phyloP scores from a whole-genome alignment of 2,329 filamentous ascomycete species.

The Diaporthe helianthi region DNA sequence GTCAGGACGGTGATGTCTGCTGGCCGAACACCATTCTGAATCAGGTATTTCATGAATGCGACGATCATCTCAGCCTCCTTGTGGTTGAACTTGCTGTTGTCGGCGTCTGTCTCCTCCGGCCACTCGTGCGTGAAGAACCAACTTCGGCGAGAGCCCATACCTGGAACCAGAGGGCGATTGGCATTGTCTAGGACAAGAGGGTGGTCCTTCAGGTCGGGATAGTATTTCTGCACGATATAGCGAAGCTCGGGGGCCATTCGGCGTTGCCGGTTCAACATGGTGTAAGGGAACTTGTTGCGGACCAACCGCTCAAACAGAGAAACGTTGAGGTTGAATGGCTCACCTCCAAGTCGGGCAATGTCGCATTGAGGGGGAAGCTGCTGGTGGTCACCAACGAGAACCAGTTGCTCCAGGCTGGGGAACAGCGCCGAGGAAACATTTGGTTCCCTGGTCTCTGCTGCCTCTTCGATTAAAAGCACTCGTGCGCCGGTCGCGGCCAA shows the following conservation, averaged over 20 bases:
- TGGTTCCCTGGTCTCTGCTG: conserved; percentile 76
- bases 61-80: conserved; percentile 80
- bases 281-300: conserved; percentile 67
- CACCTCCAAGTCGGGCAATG: conserved; percentile 61
- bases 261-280: conserved; percentile 72
- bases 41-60: conserved; percentile 74
- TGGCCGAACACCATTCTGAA: conserved; percentile 67
- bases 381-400: conserved; percentile 78
- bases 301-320: conserved; percentile 84
- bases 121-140: conserved; percentile 61
- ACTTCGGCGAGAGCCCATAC: conserved; percentile 47
- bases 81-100: conserved; percentile 72
- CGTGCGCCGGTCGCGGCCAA: conserved; percentile 70
- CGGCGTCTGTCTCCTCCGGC: conserved; percentile 68
- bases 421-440: conserved; percentile 61
- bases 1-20: conserved; percentile 79
- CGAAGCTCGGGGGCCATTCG: conserved; percentile 58
- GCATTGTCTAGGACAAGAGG: conserved; percentile 45
- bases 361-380: conserved; percentile 77
- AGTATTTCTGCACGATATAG: conserved; percentile 55
- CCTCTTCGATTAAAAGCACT: conserved; percentile 79
- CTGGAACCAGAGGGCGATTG: conserved; percentile 51
- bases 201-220: conserved; percentile 54
- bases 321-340: conserved; percentile 72
- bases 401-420: conserved; percentile 59